Percentiles rank a stretch among this genome's conserved stretches.
Evolutionary conservation across 768 basidiomycete genomes (phyloP).

Genomic region (Mycena floridula): DNA sequence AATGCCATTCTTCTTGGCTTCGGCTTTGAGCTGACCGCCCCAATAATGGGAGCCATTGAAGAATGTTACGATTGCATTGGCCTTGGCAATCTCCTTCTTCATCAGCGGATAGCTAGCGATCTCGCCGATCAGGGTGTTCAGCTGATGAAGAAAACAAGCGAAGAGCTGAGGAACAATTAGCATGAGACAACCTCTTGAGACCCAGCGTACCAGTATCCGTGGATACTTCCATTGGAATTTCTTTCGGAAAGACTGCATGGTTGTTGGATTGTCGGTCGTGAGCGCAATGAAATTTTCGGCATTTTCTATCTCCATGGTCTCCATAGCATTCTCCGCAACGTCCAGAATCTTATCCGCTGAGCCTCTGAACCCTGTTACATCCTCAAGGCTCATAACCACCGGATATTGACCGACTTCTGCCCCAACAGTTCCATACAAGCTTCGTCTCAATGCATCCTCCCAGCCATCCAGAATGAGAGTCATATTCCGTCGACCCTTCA

Average conservation of each 20-base stretch:
- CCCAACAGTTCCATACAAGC: constrained; percentile 20
- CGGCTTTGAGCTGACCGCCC: constrained; percentile 19
- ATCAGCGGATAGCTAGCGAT: constrained; percentile 13
- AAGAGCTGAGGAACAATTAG: constrained; percentile 9
- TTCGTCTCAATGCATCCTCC: constrained; percentile 19
- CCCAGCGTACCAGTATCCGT: constrained; percentile 20
- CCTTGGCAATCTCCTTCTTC: constrained; percentile 11
- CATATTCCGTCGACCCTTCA: constrained; percentile 10
- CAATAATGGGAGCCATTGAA: constrained; percentile 20
- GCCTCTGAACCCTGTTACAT: constrained; percentile 15
- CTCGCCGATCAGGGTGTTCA: constrained; percentile 19
- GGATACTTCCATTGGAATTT: constrained; percentile 12
- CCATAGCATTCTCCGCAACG: constrained; percentile 10
- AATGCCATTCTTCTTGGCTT: constrained; percentile 9
- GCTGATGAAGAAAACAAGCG: constrained; percentile 16
- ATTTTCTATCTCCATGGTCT: constrained; percentile 14
- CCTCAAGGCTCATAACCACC: constrained; percentile 16
- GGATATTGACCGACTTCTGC: constrained; percentile 17
- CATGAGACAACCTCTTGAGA: not conserved
- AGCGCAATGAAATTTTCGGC: constrained; percentile 15
- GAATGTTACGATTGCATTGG: constrained; percentile 3
- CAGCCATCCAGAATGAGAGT: constrained; percentile 25
- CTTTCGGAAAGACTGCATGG: constrained; percentile 20
- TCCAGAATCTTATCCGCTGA: constrained; percentile 17
- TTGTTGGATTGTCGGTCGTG: constrained; percentile 25